Conservation (phyloP, 1,284 basidiomycete species). For the Ustilago nuda region DNA sequence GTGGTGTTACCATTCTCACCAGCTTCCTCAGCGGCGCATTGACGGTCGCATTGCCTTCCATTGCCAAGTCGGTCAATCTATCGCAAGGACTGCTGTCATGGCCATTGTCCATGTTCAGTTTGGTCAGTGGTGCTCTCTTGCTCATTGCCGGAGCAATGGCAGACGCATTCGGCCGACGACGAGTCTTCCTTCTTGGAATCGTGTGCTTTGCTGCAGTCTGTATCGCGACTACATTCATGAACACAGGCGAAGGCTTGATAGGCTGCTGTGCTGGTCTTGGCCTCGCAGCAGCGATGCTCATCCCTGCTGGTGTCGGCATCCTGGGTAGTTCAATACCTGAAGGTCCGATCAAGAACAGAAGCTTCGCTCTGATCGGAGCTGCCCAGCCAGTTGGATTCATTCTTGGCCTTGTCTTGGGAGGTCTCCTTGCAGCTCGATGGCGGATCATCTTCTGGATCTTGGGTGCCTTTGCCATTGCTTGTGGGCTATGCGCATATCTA, state of each 20-base stretch:
- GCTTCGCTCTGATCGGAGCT: conserved; percentile 70
- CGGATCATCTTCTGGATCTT: conserved; percentile 75
- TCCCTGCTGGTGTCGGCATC: conserved; percentile 64
- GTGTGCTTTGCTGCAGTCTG: conserved; percentile 63
- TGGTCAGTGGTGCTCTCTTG: conserved; percentile 75
- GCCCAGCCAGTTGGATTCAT: conserved; percentile 79
- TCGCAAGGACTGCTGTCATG: conserved; percentile 73
- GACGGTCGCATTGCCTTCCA: conserved; percentile 76
- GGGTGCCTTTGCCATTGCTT: conserved; percentile 74
- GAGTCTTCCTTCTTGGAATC: conserved; percentile 72
- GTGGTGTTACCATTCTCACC: conserved; percentile 61
- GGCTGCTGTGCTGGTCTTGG: conserved; percentile 64
- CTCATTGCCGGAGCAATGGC: conserved; percentile 71
- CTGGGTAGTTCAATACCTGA: conserved; percentile 64
- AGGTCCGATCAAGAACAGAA: conserved; percentile 64
- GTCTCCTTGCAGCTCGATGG: conserved; percentile 76
- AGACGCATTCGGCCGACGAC: conserved; percentile 70
- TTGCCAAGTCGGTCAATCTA: conserved; percentile 70
- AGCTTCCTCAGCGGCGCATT: conserved; percentile 71
- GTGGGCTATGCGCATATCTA: conserved; percentile 72
- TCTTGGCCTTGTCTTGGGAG: conserved; percentile 78
- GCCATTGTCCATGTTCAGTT: conserved; percentile 75
- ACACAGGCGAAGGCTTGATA: conserved; percentile 61
- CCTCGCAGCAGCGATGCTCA: conserved; percentile 45
- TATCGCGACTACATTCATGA: conserved; percentile 65